A percentile compares a stretch with the other conserved stretches of the same genome.
Evolutionary conservation across 2,329 filamentous ascomycete species (phyloP).

Genomic region (Aspergillus fumigatiaffinis): DNA sequence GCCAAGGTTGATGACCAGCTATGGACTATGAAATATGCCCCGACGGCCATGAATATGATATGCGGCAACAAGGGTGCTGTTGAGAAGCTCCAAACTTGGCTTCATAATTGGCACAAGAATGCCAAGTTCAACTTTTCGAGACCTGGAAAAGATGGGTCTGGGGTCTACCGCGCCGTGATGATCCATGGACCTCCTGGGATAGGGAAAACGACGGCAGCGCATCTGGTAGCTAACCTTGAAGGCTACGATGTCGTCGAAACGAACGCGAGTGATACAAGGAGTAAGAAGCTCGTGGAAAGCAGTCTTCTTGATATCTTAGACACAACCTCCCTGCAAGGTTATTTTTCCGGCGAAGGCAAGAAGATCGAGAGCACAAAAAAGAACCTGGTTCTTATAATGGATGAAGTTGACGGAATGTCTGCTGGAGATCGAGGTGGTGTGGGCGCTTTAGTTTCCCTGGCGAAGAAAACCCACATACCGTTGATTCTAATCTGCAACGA

Average conservation of each 20-base stretch:
- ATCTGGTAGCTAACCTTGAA: conserved; percentile 87
- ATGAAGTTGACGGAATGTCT: conserved; percentile 98
- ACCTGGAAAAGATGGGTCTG: conserved; percentile 78
- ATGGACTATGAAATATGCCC: conserved; percentile 95
- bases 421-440: conserved; percentile 94
- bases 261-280: conserved; percentile 92
- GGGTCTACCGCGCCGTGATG: conserved; percentile 82
- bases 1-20: conserved; percentile 59
- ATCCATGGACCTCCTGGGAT: conserved; percentile 94
- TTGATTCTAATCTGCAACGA: conserved; percentile 99
- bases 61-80: conserved; percentile 91
- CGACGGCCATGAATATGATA: conserved; percentile 77
- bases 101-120: conserved; percentile 74
- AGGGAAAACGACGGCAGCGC: conserved; percentile 94
- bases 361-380: conserved; percentile 77
- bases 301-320: conserved; percentile 87
- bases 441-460: conserved; percentile 86
- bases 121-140: conserved; percentile 78
- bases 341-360: conserved; percentile 80
- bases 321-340: conserved; percentile 88
- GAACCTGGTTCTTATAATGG: conserved; percentile 96
- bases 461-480: conserved; percentile 90
- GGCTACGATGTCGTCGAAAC: conserved; percentile 92
- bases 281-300: conserved; percentile 89
- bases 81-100: conserved; percentile 84